A percentile compares a stretch with the other conserved stretches of the same genome.
Conservation (phyloP, 352 stramenopile genomes). For the Globisporangium sylvaticum region DNA sequence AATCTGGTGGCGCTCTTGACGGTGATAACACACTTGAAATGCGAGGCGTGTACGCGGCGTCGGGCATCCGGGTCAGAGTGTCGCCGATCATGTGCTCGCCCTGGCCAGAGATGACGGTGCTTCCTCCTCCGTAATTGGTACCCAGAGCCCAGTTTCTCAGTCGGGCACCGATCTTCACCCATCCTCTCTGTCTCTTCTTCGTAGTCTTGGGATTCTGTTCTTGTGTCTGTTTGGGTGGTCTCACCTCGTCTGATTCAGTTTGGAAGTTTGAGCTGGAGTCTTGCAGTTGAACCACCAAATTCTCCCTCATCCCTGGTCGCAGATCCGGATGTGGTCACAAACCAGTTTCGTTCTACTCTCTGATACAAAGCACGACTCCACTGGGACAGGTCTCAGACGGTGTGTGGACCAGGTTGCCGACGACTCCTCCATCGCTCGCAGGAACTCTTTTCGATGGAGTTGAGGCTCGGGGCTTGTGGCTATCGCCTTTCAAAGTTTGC, state of each 20-base stretch:
- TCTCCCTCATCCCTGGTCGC: neutral
- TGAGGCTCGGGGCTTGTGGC: neutral
- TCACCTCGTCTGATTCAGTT: too few relatives aligned
- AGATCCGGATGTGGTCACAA: neutral
- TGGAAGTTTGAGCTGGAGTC: too few relatives aligned
- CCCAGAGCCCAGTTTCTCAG: neutral
- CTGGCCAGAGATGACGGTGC: neutral
- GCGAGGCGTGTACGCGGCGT: slow-evolving; percentile 8
- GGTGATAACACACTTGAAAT: too few relatives aligned
- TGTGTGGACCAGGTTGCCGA: neutral
- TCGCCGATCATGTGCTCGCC: too few relatives aligned
- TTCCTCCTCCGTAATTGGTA: neutral
- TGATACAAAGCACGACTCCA: neutral
- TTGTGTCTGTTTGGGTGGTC: too few relatives aligned
- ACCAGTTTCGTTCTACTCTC: neutral
- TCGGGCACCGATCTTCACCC: neutral
- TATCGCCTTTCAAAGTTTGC: neutral
- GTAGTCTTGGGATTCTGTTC: too few relatives aligned
- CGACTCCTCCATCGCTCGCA: too few relatives aligned
- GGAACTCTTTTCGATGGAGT: neutral
- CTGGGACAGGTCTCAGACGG: neutral
- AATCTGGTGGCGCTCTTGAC: neutral
- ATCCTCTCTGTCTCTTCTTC: too few relatives aligned
- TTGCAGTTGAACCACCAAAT: neutral
- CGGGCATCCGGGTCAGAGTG: neutral